Evolutionary conservation across 108 stramenopile species (phyloP).

Genomic region (Skeletonema costatum): DNA sequence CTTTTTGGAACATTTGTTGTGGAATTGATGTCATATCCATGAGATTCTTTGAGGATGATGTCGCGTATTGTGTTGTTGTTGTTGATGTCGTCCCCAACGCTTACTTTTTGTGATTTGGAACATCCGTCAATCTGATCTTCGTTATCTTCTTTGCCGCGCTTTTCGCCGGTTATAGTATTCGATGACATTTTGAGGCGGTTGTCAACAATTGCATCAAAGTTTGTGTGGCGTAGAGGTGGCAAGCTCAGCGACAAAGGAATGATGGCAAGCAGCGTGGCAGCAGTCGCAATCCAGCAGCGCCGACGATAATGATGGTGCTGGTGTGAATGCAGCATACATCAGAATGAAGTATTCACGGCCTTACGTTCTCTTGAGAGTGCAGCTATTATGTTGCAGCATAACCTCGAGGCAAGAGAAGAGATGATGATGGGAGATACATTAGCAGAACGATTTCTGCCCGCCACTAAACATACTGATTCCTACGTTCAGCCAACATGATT

Average conservation of each 20-base stretch:
- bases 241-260: background rate
- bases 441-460: too few species aligned
- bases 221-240: background rate
- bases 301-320: background rate
- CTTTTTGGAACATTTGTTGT: constrained; percentile 33
- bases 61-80: constrained; percentile 6
- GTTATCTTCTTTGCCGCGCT: background rate
- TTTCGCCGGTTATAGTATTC: background rate
- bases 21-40: constrained; percentile 43
- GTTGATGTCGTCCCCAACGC: background rate
- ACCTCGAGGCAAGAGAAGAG: too few species aligned
- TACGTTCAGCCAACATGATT: background rate
- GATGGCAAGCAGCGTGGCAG: background rate
- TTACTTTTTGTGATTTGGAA: background rate
- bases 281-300: background rate
- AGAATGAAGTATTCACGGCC: background rate
- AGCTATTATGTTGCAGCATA: too few species aligned
- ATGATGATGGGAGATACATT: too few species aligned
- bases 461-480: too few species aligned
- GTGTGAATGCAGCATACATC: background rate
- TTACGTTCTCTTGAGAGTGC: too few species aligned
- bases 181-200: background rate
- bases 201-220: background rate
- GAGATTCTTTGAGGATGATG: constrained; percentile 20
- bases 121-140: background rate